phyloP scores from a whole-genome alignment of 805 yeast genomes.

The Candida orba region DNA sequence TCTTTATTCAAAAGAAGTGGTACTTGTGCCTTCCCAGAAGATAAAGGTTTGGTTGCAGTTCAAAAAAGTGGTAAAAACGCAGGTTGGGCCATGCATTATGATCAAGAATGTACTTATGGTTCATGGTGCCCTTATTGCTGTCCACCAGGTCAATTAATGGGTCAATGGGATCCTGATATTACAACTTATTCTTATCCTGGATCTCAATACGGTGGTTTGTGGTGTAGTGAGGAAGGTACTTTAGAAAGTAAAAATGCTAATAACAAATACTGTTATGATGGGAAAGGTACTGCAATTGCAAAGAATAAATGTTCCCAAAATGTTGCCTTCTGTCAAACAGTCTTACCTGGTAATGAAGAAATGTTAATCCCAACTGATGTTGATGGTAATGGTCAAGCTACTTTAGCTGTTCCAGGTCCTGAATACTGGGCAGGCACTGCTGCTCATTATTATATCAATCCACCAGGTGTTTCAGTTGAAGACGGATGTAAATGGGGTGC shows the following conservation, averaged over 20 bases:
- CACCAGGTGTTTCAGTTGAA: slow-evolving; percentile 69
- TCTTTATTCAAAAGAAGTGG: slow-evolving; percentile 29
- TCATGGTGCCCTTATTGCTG: slow-evolving; percentile 88
- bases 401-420: slow-evolving; percentile 78
- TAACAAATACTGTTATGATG: slow-evolving; percentile 64
- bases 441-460: slow-evolving; percentile 77
- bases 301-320: slow-evolving; percentile 46
- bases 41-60: slow-evolving; percentile 63
- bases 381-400: slow-evolving; percentile 37
- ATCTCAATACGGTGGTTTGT: slow-evolving; percentile 77
- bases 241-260: slow-evolving; percentile 53
- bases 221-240: slow-evolving; percentile 66
- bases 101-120: slow-evolving; percentile 68
- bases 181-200: slow-evolving; percentile 71
- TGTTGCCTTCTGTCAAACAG: slow-evolving; percentile 89
- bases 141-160: slow-evolving; percentile 79
- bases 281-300: slow-evolving; percentile 66
- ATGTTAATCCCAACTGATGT: slow-evolving; percentile 84
- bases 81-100: slow-evolving; percentile 86
- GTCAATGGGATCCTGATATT: slow-evolving; percentile 78
- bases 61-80: slow-evolving; percentile 51
- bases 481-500: slow-evolving; percentile 88
- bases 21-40: slow-evolving; percentile 61
- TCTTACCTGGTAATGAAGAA: slow-evolving; percentile 89
- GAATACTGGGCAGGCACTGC: slow-evolving; percentile 83